Conservation (phyloP, 495 filamentous ascomycete species). For the Penicillium antarcticum region DNA sequence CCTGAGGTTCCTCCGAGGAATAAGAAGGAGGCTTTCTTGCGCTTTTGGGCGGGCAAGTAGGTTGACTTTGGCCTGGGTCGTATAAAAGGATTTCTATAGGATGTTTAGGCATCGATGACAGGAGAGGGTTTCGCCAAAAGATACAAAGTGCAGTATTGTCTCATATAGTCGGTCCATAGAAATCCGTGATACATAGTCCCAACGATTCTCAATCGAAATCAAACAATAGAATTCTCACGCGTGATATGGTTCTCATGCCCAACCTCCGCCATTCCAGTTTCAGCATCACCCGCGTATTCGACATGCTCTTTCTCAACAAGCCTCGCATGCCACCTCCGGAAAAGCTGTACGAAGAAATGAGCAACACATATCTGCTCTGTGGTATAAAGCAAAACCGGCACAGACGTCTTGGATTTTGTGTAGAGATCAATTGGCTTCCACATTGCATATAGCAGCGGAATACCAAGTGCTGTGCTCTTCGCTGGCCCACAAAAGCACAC, state of each 20-base stretch:
- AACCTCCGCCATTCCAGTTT: conserved; percentile 8
- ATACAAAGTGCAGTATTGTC: too few species aligned
- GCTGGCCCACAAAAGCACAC: conserved; percentile 57
- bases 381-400: conserved; percentile 54
- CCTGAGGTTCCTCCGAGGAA: neutral
- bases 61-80: neutral
- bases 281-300: conserved; percentile 3
- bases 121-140: too few species aligned
- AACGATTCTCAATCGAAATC: neutral
- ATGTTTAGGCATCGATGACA: too few species aligned
- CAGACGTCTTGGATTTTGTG: conserved; percentile 48
- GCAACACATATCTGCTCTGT: conserved; percentile 56
- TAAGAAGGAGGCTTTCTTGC: conserved; percentile 3
- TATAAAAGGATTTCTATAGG: too few species aligned
- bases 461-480: conserved; percentile 54
- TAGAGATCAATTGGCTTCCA: conserved; percentile 49
- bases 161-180: too few species aligned
- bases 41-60: conserved; percentile 3
- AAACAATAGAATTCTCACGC: conserved; percentile 1
- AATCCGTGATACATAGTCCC: too few species aligned
- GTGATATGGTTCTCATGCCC: neutral
- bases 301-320: conserved; percentile 24
- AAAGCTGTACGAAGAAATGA: conserved; percentile 52
- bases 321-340: conserved; percentile 43
- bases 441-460: conserved; percentile 52